phyloP scores from a whole-genome alignment of 345 rosid genomes.

The Eucalyptus polyanthemos region DNA sequence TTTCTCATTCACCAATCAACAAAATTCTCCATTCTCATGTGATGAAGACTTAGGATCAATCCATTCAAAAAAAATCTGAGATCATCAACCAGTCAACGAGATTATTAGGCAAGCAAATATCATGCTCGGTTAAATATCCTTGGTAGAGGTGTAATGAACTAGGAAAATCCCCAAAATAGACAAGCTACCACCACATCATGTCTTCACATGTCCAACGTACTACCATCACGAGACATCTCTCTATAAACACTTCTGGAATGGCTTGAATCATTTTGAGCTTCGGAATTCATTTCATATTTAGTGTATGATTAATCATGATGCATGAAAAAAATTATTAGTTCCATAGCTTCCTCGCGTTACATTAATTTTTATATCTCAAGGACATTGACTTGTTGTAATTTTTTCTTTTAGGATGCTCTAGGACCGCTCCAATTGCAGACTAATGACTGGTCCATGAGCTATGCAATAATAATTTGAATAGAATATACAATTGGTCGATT shows the following conservation, averaged over 20 bases:
- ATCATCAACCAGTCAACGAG: fast-evolving
- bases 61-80: not conserved
- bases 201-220: not conserved
- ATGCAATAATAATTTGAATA: not conserved
- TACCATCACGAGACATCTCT: not conserved
- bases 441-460: not conserved
- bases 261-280: not conserved
- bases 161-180: not conserved
- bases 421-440: not conserved
- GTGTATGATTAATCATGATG: not conserved
- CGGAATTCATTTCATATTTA: not conserved
- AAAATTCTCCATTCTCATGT: not conserved
- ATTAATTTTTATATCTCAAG: not conserved
- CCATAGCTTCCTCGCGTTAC: not conserved
- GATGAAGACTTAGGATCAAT: not conserved
- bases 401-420: not conserved
- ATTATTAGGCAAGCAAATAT: not conserved
- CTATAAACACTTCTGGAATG: too few species aligned
- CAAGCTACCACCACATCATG: not conserved
- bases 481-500: not conserved
- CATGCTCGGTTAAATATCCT: not conserved
- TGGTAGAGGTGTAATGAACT: not conserved
- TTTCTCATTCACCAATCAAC: not conserved
- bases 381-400: not conserved
- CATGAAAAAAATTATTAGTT: not conserved